Percentiles rank a stretch among this genome's conserved stretches.
Conservation (phyloP, 2,329 filamentous ascomycete genomes). For the Rasamsonia emersonii region DNA sequence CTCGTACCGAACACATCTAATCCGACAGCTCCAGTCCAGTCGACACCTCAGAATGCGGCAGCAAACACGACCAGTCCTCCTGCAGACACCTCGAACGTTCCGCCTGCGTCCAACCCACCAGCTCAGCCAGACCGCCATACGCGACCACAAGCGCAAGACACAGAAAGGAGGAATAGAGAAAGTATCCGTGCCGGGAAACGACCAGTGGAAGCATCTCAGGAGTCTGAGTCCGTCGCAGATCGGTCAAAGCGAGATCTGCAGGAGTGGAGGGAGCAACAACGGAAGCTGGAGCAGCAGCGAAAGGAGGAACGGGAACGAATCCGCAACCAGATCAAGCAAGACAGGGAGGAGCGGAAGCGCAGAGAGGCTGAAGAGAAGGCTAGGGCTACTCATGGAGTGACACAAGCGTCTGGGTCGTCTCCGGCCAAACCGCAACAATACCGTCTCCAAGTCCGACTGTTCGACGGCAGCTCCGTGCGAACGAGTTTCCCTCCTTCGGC, state of each 20-base stretch:
- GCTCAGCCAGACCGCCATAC: constrained; percentile 5
- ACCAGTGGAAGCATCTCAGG: no score
- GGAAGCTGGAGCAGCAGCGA: constrained; percentile 55
- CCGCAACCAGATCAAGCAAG: constrained; percentile 65
- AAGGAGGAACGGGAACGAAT: constrained; percentile 63
- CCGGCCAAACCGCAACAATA: constrained; percentile 26
- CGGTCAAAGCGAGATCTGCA: constrained; percentile 4
- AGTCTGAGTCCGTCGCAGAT: no score
- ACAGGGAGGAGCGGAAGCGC: constrained; percentile 59
- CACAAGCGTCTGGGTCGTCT: neutral
- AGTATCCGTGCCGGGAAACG: constrained; percentile 16
- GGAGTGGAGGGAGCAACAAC: constrained; percentile 49
- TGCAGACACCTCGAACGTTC: neutral
- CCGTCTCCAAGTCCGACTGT: constrained; percentile 68
- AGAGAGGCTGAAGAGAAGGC: constrained; percentile 30
- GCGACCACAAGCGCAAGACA: constrained; percentile 9
- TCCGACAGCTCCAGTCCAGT: constrained; percentile 1
- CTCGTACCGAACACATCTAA: constrained; percentile 20
- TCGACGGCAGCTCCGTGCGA: constrained; percentile 74
- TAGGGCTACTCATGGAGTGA: neutral
- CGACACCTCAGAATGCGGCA: constrained; percentile 3
- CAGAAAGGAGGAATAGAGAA: constrained; percentile 15
- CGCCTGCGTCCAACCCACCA: constrained; percentile 3
- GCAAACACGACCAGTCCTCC: neutral
- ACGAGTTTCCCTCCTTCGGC: constrained; percentile 58